Base-by-base conservation (phyloP, 1,284 basidiomycete species). In the Trametes sp. region DNA sequence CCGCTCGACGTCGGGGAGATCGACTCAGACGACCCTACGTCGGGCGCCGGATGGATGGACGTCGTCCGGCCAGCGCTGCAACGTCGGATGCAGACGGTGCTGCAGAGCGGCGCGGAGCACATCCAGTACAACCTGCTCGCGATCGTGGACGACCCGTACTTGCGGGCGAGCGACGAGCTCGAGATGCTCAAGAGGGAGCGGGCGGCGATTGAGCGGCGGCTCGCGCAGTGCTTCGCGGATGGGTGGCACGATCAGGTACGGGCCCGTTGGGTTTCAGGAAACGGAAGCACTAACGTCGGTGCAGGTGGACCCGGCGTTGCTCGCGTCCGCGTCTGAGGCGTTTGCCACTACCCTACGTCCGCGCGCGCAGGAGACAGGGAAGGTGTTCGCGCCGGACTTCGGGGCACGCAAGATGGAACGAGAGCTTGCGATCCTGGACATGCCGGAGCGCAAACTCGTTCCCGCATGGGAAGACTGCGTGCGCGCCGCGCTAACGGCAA, bases 1-100 rank as follows among this genome's bases (percentile, higher is more conserved):
- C 85, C 87, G 2, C 74, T 88, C 6, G 86, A 87, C 70, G 86
- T 88, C 28, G 86, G 86, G 31, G 85, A 86, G 68, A 70, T 87
- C 16, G 72, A 80, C 9, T 56, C 67, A 7, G 48, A 64, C 64
- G 73, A 68, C 0, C 41, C 41, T 4, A 28, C 24, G 23, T 53
- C 61, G 31, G 60, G 66, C 38, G 66, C 63, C 33, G 66, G 66
- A 11, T 88, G 86, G 87, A 86, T 87, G 80, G 81, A 87, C 69
- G 73, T 86, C 55, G 86, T 82, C 24, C 81, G 86, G 19, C 86
- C 87, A 0, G 86, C 82, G 16, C 75, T 88, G 61, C 77, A 83
- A 33, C 78, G 84, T 75, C 85, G 85, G 71, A 88, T 88, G 86
- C 78, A 82, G 60, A 81, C 81, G 63, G 83, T 84, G 28, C 63